A percentile compares a stretch with the other conserved stretches of the same genome.
Evolutionary conservation across 768 basidiomycete genomes (phyloP).

Genomic region (Cyclocybe aegerita): DNA sequence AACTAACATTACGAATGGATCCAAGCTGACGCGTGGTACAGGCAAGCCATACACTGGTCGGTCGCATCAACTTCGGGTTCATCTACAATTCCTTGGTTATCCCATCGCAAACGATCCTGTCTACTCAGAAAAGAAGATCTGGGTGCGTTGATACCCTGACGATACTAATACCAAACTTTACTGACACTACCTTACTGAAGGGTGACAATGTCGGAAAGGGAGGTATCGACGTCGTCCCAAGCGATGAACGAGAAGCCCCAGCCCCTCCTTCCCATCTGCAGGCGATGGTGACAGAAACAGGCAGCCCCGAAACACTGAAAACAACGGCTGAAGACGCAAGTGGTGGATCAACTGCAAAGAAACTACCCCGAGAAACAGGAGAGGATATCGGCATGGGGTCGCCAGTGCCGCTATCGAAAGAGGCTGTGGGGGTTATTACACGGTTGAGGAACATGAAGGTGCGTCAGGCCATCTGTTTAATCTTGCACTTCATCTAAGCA

Average conservation of each 20-base stretch:
- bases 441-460: conserved; percentile 83
- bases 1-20: background rate
- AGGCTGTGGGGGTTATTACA: conserved; percentile 79
- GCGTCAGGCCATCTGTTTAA: conserved; percentile 10
- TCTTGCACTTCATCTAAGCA: conserved; percentile 1
- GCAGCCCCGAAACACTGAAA: conserved; percentile 48
- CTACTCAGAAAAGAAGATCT: conserved; percentile 78
- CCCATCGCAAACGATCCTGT: conserved; percentile 96
- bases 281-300: conserved; percentile 31
- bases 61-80: conserved; percentile 97
- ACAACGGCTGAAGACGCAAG: conserved; percentile 10
- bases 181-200: conserved; percentile 32
- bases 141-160: conserved; percentile 46
- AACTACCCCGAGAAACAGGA: conserved; percentile 82
- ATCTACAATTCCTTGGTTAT: conserved; percentile 91
- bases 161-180: background rate
- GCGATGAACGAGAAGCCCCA: conserved; percentile 63
- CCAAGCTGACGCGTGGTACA: conserved; percentile 21
- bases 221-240: conserved; percentile 77
- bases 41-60: conserved; percentile 90
- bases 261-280: conserved; percentile 51
- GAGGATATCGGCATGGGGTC: conserved; percentile 88
- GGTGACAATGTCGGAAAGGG: conserved; percentile 73
- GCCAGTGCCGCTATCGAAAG: conserved; percentile 73
- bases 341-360: conserved; percentile 28